Evolutionary conservation across 805 yeast genomes (phyloP), one percentile per base, ranked within the genome.

Genomic region (Wickerhamomyces mucosus): DNA sequence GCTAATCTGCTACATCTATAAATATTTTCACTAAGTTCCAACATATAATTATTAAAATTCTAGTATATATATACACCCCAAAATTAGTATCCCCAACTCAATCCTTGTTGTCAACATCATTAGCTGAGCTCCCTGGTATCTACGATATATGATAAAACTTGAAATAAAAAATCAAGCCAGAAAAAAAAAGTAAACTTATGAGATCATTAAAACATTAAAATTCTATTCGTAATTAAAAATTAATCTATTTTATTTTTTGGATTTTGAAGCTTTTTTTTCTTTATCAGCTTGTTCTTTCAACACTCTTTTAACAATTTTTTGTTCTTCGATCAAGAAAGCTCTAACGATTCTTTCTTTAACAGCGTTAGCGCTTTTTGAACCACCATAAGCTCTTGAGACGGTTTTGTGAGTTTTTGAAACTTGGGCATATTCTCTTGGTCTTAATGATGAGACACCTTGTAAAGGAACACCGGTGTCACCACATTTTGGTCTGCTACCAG

Each of bases 331-430:
- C 69, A 92, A 81, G 86, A 92, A 92, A 62, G 98, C 96, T 75
- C 98, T 89, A 66, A 89, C 89, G 58, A 92, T 79, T 80, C 96
- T 85, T 73, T 89, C 95, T 81, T 89, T 89, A 65, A 89, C 97
- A 75, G 95, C 85, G 84, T 75, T 85, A 67, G 89, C 96, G 75
- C 92, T 85, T 76, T 82, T 81, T 62, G 84, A 78, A 69, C 99
- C 99, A 77, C 99, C 98, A 88, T 92, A 92, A 58, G 96, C 88
- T 79, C 99, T 92, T 63, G 89, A 88, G 55, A 92, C 99, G 55
- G 95, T 82, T 80, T 92, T 92, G 76, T 80, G 82, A 62, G 95
- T 85, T 76, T 81, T 88, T 53, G 97, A 85, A 54, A 89, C 76
- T 55, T 72, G 69, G 56, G 96, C 96, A 75, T 83, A 88, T 73